These are phyloP conservation scores for Limtongia smithiae DNA, from an alignment of 805 yeast species.

Conservation along the genomic window DNA sequence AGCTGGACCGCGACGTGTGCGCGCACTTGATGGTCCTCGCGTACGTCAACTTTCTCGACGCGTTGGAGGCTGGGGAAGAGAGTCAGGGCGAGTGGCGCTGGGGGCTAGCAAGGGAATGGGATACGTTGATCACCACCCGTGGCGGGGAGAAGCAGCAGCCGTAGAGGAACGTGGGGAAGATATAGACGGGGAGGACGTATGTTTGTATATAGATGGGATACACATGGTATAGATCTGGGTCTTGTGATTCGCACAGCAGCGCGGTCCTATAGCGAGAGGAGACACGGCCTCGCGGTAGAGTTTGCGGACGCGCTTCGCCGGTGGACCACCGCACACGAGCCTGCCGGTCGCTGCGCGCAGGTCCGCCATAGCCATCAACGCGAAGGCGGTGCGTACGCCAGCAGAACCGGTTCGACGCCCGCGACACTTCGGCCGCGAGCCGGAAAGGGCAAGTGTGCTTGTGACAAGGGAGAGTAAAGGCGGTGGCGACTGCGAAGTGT, in stretches of 20 bases:
- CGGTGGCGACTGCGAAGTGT: too few relatives aligned
- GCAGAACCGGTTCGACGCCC: too few relatives aligned
- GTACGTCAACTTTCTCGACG: slow-evolving; percentile 21
- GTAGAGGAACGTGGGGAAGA: not conserved
- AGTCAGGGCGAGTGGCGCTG: slow-evolving; percentile 14
- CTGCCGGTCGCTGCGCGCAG: too few relatives aligned
- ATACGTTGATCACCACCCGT: not conserved
- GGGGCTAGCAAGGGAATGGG: slow-evolving; percentile 17
- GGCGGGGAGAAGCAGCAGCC: not conserved
- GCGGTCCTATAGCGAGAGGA: not conserved
- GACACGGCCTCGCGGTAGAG: not conserved
- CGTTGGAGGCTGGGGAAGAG: slow-evolving; percentile 14
- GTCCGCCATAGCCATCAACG: too few relatives aligned
- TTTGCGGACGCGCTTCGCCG: too few relatives aligned
- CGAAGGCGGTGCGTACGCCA: too few relatives aligned
- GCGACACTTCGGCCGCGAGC: too few relatives aligned
- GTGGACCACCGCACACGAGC: too few relatives aligned
- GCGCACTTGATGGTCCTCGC: slow-evolving; percentile 27
- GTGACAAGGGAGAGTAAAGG: too few relatives aligned
- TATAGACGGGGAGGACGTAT: not conserved
- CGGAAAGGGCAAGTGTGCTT: too few relatives aligned
- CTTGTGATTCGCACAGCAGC: not conserved
- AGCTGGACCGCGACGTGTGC: slow-evolving; percentile 14
- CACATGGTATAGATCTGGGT: not conserved
- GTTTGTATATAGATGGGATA: not conserved